Evolutionary conservation across 2,329 filamentous ascomycete genomes (phyloP), one percentile per base, ranked within the genome.

Genomic region (Colletotrichum scovillei): DNA sequence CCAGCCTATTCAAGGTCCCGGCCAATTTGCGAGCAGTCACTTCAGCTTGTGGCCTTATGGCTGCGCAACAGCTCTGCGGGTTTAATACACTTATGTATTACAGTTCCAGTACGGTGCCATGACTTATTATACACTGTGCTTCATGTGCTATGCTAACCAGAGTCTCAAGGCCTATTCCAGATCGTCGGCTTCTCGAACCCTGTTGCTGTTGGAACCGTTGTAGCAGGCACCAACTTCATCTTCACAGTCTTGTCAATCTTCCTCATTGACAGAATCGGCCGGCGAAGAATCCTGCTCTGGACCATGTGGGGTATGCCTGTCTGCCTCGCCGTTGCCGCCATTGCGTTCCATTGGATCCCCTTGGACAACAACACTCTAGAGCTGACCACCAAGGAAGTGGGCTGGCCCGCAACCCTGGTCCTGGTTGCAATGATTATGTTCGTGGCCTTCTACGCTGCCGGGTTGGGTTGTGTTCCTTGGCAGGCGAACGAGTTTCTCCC

Each of bases 241-340:
- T 87, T 88, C 78, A 87, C 86, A 0, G 81, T 82, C 70, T 80
- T 88, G 52, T 87, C 87, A 63, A 80, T 88, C 38, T 79, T 86
- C 69, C 76, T 86, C 30, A 83, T 87, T 8, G 87, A 88, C 74
- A 80, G 79, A 3, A 78, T 84, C 26, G 87, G 87, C 0, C 83
- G 87, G 8, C 82, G 87, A 28, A 78, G 80, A 8, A 80, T 88
- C 2, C 79, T 88, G 0, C 78, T 87, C 11, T 80, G 79, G 67
- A 86, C 84, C 0, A 78, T 82, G 67, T 65, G 67, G 67, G 67
- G 67, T 12, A 69, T 65, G 67, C 52, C 67, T 2, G 59, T 64
- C 26, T 64, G 67, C 19, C 59, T 69, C 0, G 67, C 26, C 3
- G 22, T 69, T 1, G 67, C 53, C 2, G 59, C 67, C 35, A 52